Evolutionary conservation across 2,329 filamentous ascomycete genomes (phyloP).

Genomic region (Rugonectria rugulosa): DNA sequence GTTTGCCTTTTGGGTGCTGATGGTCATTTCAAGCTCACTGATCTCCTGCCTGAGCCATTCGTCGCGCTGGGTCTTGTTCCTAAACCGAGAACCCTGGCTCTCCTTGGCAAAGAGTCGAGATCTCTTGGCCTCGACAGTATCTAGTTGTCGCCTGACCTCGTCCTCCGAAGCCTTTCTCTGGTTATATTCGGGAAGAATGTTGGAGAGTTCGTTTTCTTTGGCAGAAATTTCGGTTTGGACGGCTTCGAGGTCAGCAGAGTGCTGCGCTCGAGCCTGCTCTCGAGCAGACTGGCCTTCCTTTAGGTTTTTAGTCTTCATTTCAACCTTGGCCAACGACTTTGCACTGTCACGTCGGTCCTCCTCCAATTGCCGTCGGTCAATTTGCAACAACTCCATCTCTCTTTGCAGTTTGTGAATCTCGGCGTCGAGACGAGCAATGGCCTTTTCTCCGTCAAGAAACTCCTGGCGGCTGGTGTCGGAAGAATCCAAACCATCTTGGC

Average conservation of each 20-base stretch:
- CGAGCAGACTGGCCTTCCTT: constrained; percentile 82
- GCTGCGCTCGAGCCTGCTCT: constrained; percentile 74
- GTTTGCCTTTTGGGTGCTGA: constrained; percentile 84
- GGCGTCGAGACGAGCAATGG: constrained; percentile 77
- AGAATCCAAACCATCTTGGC: constrained; percentile 83
- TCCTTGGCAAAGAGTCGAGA: constrained; percentile 91
- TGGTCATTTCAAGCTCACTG: constrained; percentile 76
- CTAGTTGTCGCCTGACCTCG: constrained; percentile 73
- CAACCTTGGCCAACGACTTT: constrained; percentile 81
- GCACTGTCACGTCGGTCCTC: constrained; percentile 86
- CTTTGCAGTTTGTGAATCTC: constrained; percentile 83
- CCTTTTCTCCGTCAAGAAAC: constrained; percentile 80
- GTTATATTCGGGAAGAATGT: constrained; percentile 80
- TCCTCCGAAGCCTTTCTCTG: constrained; percentile 77
- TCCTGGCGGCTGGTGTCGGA: constrained; percentile 81
- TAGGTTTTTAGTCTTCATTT: constrained; percentile 83
- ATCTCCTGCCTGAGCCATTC: constrained; percentile 83
- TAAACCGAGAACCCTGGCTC: constrained; percentile 85
- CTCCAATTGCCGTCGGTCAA: constrained; percentile 88
- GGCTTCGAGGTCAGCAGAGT: constrained; percentile 74
- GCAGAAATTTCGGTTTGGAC: constrained; percentile 77
- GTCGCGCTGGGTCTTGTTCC: constrained; percentile 87
- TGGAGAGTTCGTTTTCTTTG: constrained; percentile 78
- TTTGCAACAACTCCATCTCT: constrained; percentile 81
- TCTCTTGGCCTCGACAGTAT: constrained; percentile 76